Base-by-base conservation (phyloP, 2,329 filamentous ascomycete genomes). In the Geosmithia flava region DNA sequence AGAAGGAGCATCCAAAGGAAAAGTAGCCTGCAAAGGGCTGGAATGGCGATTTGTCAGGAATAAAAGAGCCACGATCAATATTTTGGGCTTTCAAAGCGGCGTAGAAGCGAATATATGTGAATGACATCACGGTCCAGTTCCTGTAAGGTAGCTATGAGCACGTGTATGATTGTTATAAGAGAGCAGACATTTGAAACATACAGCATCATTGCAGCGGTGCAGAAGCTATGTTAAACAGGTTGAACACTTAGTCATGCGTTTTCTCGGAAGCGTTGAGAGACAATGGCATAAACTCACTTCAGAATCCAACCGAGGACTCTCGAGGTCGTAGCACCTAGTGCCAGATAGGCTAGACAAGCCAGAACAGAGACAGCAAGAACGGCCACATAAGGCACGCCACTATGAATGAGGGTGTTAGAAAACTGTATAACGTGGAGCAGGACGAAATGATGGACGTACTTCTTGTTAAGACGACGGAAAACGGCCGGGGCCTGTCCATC, bases 401-500 rank as follows among this genome's bases (percentile, higher is more conserved):
- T 47, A 42, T n/a, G n/a, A 5, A 47, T 27, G 3, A 29, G 8
- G 13, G 20, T 20, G 16, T 40, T 15, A 20, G 20, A 23, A 42
- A 23, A n/a, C n/a, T n/a, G n/a, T n/a, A n/a, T n/a, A n/a, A n/a
- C n/a, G n/a, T n/a, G n/a, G 15, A 16, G 20, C 7, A 42, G 16
- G 6, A 30, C 6, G 11, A 30, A 11, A 30, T 30, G 6, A 42
- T 7, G 6, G n/a, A 43, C 30, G 16, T 20, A 47, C 40, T 43
- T n/a, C 17, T 46, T 49, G 27, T 41, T 49, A 3, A 43, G 20
- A 15, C 33, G 17, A 29, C 45, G 48, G 3, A 54, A 46, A 46
- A 52, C 16, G 13, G 16, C 27, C 3, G 51, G 52, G 3, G 52
- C 52, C 10, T 48, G 30, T 2, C 51, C 51, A 20, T 49, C 40